A percentile compares a stretch with the other conserved stretches of the same genome.
These are phyloP conservation scores for Fraxinus americana DNA, from an alignment of 257 asterid genomes.

Conservation along the genomic window DNA sequence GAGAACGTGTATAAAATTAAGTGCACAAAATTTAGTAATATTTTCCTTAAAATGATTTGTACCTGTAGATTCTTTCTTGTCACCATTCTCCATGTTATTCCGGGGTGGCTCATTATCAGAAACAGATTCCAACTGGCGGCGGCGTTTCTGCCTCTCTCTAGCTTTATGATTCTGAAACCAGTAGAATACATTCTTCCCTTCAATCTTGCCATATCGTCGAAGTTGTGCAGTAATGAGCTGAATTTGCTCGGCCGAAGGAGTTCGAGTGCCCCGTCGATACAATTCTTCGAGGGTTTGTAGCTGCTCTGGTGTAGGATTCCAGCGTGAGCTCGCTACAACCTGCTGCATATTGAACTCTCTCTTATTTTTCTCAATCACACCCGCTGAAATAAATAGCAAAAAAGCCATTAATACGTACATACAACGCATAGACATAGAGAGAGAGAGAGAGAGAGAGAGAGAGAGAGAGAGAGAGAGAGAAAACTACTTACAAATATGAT, in stretches of 20 bases:
- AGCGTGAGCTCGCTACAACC: slow-evolving; percentile 84
- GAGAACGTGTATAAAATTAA: not conserved
- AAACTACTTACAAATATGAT: slow-evolving; percentile 54
- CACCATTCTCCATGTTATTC: slow-evolving; percentile 12
- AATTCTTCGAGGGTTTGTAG: slow-evolving; percentile 78
- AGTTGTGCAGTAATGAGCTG: slow-evolving; percentile 89
- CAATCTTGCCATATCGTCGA: slow-evolving; percentile 77
- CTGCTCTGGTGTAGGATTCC: slow-evolving; percentile 98
- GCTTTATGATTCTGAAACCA: slow-evolving; percentile 99
- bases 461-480: not conserved
- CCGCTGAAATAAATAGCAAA: slow-evolving; percentile 28
- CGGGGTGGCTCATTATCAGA: slow-evolving; percentile 38
- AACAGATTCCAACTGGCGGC: slow-evolving; percentile 69
- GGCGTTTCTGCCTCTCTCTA: slow-evolving; percentile 83
- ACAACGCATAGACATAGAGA: not conserved
- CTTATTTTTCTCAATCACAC: slow-evolving; percentile 66
- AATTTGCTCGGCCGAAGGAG: slow-evolving; percentile 90
- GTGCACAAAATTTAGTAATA: not conserved
- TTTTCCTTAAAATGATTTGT: not conserved
- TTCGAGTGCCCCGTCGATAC: slow-evolving; percentile 76
- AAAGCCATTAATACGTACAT: not conserved
- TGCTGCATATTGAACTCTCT: slow-evolving; percentile 63
- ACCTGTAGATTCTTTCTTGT: slow-evolving; percentile 49
- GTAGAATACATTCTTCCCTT: slow-evolving; percentile 92
- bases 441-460: not conserved